These are phyloP conservation scores for Panellus pusillus DNA, from an alignment of 768 basidiomycete species.

Conservation along the genomic window DNA sequence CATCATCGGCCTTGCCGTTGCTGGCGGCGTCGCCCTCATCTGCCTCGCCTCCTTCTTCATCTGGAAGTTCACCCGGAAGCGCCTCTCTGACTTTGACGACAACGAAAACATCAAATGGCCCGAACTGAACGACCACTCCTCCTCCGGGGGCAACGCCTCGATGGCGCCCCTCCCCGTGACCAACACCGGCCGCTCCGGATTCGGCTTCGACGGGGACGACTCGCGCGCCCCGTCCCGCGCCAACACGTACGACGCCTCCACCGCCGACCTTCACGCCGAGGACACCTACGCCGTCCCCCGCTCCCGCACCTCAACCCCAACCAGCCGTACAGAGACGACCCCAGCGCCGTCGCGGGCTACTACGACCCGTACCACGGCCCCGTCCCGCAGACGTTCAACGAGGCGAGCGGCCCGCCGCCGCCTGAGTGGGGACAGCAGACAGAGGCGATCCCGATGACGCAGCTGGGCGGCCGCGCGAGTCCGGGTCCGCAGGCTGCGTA, in stretches of 20 bases:
- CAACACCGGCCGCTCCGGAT: constrained; percentile 70
- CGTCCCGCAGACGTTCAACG: constrained; percentile 63
- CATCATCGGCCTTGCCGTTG: constrained; percentile 78
- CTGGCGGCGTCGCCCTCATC: constrained; percentile 74
- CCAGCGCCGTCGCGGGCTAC: constrained; percentile 46
- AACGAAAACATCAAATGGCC: constrained; percentile 91
- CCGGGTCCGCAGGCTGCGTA: constrained; percentile 43
- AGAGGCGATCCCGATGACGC: constrained; percentile 78
- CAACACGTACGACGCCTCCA: constrained; percentile 47
- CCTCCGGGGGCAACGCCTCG: constrained; percentile 47
- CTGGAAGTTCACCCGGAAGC: constrained; percentile 87
- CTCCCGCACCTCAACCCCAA: constrained; percentile 79
- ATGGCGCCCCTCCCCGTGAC: constrained; percentile 51
- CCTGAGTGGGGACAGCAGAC: constrained; percentile 36
- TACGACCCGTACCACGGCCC: constrained; percentile 84
- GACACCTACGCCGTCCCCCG: constrained; percentile 84
- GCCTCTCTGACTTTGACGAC: constrained; percentile 73
- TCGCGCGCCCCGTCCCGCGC: constrained; percentile 48
- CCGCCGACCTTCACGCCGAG: constrained; percentile 48
- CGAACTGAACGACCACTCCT: constrained; percentile 68
- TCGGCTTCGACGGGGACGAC: constrained; percentile 68
- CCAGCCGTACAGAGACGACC: constrained; percentile 76
- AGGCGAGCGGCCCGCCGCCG: constrained; percentile 30
- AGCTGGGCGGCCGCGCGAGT: constrained; percentile 39
- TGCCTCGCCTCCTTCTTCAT: constrained; percentile 73